Base-by-base conservation (phyloP, 768 basidiomycete species). In the Podaxis sp. region DNA sequence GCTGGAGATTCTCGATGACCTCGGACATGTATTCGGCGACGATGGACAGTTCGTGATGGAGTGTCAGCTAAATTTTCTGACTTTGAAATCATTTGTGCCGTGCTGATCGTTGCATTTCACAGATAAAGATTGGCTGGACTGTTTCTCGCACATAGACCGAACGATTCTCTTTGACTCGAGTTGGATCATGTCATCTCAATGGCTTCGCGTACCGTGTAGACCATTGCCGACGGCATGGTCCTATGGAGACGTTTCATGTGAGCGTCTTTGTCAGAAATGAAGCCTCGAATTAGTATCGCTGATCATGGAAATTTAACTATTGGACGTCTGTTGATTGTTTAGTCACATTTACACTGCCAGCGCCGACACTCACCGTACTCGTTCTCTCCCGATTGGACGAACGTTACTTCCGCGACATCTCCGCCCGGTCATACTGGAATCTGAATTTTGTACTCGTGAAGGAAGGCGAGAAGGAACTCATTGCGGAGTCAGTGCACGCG, bases 41-140 rank as follows among this genome's bases (percentile, higher is more conserved):
- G 82, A 83, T 66, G 81, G 82, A 0, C 74, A 79, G 64, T 83
- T 83, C 57, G 74, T 83, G 11, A 82, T 82, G 80, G 82, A 82
- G 70, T 79, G 76, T 79, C 58, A 56, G 76, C 67, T 43, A 17
- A 17, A 9, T 22, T 40, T 59, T 33, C 50, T 9, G 8, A 29
- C 7, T 5, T n/a, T n/a, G 17, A 46, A 46, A 2, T 19, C 7
- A 19, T 8, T 7, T 46, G 17, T 41, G 19, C 25, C 33, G 4
- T 43, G 11, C 37, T 41, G 56, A 55, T 24, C 22, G 49, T 22
- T 50, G n/a, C 24, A 24, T 24, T 49, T 13, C n/a, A 24, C 52
- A 78, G 76, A 78, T 64, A 71, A 68, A 37, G 79, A 82, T 61
- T 82, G 79, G 70, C 65, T 81, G 50, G 71, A 75, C 1, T 77